These are phyloP conservation scores for Fusarium euwallaceae DNA, from an alignment of 2,329 filamentous ascomycete species.

Conservation along the genomic window DNA sequence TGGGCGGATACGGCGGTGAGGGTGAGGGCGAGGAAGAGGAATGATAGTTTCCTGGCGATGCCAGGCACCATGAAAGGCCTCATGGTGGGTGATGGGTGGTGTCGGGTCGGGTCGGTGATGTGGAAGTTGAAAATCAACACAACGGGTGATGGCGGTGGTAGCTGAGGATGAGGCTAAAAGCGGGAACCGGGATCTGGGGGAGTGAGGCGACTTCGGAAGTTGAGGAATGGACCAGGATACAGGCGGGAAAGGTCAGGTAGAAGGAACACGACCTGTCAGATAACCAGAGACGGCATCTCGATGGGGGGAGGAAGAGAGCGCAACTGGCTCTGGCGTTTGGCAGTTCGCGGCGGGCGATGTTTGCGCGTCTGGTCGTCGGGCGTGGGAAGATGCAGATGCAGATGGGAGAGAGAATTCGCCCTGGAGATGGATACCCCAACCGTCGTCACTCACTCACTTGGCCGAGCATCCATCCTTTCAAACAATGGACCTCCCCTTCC, in stretches of 20 bases:
- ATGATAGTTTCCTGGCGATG: constrained; percentile 21
- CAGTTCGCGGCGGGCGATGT: background rate
- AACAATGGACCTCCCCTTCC: background rate
- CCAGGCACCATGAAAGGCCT: constrained; percentile 16
- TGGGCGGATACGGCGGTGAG: constrained; percentile 50
- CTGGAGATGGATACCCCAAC: background rate
- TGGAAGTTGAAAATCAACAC: background rate
- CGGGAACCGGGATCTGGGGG: constrained; percentile 15
- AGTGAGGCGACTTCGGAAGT: constrained; percentile 26
- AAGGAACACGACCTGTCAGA: constrained; percentile 36
- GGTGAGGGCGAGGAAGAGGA: constrained; percentile 43
- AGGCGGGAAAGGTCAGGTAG: constrained; percentile 23
- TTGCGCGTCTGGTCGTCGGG: background rate
- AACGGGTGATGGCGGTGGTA: background rate
- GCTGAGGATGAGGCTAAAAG: constrained; percentile 11
- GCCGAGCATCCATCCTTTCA: background rate
- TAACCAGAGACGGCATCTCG: constrained; percentile 35
- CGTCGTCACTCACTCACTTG: background rate
- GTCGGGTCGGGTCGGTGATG: background rate
- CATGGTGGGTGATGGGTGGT: constrained; percentile 22
- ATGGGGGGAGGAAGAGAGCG: constrained; percentile 1
- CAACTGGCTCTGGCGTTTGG: constrained; percentile 5
- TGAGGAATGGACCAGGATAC: constrained; percentile 32
- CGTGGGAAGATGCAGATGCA: constrained; percentile 13
- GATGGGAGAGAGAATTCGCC: constrained; percentile 5